Percentiles rank a stretch among this genome's conserved stretches.
These are phyloP conservation scores for Penicillium steckii DNA, from an alignment of 495 filamentous ascomycete genomes.

Conservation along the genomic window DNA sequence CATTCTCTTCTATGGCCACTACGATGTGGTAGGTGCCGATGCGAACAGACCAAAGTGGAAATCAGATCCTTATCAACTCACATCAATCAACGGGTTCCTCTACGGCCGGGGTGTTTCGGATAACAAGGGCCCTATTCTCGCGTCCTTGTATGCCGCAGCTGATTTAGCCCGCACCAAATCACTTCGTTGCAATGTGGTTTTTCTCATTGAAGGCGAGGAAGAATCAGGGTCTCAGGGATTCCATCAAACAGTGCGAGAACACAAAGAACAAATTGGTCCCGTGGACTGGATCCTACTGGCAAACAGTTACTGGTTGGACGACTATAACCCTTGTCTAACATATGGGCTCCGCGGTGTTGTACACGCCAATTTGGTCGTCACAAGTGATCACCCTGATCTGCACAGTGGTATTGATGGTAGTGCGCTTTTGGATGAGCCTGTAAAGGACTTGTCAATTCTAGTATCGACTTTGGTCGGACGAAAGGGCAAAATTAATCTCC, in stretches of 20 bases:
- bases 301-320: constrained; percentile 98
- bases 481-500: constrained; percentile 56
- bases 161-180: constrained; percentile 76
- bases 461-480: constrained; percentile 73
- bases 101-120: constrained; percentile 97
- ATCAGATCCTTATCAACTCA: constrained; percentile 80
- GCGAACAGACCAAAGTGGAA: constrained; percentile 75
- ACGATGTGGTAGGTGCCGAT: constrained; percentile 96
- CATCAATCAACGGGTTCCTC: constrained; percentile 84
- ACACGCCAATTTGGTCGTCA: constrained; percentile 83
- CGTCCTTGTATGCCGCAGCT: constrained; percentile 87
- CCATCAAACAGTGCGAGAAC: constrained; percentile 67
- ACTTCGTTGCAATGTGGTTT: constrained; percentile 82
- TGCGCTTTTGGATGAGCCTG: constrained; percentile 78
- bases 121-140: constrained; percentile 94
- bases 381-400: constrained; percentile 82
- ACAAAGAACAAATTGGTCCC: constrained; percentile 82
- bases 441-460: constrained; percentile 84
- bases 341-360: constrained; percentile 95
- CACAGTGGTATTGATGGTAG: constrained; percentile 96
- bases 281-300: constrained; percentile 92
- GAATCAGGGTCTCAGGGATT: constrained; percentile 93
- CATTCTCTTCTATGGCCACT: constrained; percentile 96
- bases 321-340: constrained; percentile 90
- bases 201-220: constrained; percentile 95